Percentiles rank a stretch among this genome's conserved stretches.
Conservation (phyloP, 2,329 filamentous ascomycete genomes). For the Cercospora sp. region DNA sequence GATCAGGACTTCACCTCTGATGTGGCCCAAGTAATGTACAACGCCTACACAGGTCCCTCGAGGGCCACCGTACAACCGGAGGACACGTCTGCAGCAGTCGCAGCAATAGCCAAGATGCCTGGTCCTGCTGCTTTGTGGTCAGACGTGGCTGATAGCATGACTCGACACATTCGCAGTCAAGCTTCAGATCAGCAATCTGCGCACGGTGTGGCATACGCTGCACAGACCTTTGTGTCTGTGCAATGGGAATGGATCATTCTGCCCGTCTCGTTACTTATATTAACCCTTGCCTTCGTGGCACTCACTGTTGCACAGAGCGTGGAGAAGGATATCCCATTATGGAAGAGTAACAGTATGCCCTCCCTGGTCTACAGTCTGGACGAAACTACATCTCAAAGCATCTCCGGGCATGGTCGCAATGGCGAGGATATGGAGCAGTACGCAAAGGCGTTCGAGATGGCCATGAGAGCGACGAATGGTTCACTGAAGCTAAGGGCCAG, state of each 20-base stretch:
- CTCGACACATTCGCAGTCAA: slow-evolving; percentile 4
- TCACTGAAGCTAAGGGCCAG: not conserved
- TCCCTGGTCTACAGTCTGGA: slow-evolving; percentile 18
- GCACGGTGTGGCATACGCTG: not conserved
- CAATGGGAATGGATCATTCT: slow-evolving; percentile 21
- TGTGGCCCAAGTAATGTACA: not conserved
- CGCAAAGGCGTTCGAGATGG: slow-evolving; percentile 8
- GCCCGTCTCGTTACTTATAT: slow-evolving; percentile 9
- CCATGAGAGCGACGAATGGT: not conserved
- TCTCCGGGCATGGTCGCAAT: not conserved
- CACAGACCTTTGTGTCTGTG: slow-evolving; percentile 13
- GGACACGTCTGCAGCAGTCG: too few relatives aligned
- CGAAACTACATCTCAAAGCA: not conserved
- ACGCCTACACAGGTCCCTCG: not conserved
- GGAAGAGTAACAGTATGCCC: slow-evolving; percentile 24
- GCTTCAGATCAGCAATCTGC: not conserved
- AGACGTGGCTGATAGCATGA: slow-evolving; percentile 18
- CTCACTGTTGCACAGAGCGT: slow-evolving; percentile 8
- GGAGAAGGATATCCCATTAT: slow-evolving; percentile 4
- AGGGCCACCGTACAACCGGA: not conserved
- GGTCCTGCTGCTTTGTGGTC: slow-evolving; percentile 5
- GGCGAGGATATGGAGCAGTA: slow-evolving; percentile 1
- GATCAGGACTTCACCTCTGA: not conserved
- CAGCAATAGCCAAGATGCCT: not conserved
- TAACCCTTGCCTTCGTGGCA: slow-evolving; percentile 13